phyloP scores from a whole-genome alignment of 306 rosid genomes.

The Dryas drummondii region DNA sequence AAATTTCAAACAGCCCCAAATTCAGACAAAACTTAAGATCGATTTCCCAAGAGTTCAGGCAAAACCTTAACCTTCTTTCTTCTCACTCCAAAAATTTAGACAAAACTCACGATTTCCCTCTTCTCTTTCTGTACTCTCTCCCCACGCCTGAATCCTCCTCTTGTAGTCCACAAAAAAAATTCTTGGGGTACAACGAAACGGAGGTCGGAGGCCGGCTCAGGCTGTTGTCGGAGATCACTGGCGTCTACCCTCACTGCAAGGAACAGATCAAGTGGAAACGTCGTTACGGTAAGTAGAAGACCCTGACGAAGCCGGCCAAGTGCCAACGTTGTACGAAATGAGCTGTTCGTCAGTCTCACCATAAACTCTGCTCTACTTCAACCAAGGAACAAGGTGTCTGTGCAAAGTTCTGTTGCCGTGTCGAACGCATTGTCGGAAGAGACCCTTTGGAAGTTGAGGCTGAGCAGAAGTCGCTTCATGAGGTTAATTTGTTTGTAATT shows the following conservation, averaged over 20 bases:
- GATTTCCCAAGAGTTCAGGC: too few relatives aligned
- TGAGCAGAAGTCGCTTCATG: conserved; percentile 80
- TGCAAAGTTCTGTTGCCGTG: conserved; percentile 73
- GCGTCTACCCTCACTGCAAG: conserved; percentile 83
- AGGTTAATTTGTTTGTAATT: conserved; percentile 40
- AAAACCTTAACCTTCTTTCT: too few relatives aligned
- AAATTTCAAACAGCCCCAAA: too few relatives aligned
- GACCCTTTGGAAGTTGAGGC: conserved; percentile 81
- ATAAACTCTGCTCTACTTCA: conserved; percentile 76
- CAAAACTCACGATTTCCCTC: too few relatives aligned
- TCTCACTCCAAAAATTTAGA: too few relatives aligned
- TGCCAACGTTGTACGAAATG: conserved; percentile 84
- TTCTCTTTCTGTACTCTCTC: too few relatives aligned
- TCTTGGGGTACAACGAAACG: conserved; percentile 53
- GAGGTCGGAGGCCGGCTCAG: conserved; percentile 82
- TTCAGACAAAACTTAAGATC: too few relatives aligned
- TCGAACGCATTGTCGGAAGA: conserved; percentile 69
- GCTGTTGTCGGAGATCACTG: conserved; percentile 71
- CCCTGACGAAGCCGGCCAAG: conserved; percentile 75
- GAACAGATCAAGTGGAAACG: conserved; percentile 94
- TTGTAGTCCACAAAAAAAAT: too few relatives aligned
- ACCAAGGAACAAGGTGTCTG: conserved; percentile 90
- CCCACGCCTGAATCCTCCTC: too few relatives aligned
- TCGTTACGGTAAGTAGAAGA: conserved; percentile 83
- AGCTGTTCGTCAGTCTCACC: conserved; percentile 86